Conservation (phyloP, 2,329 filamentous ascomycete species). For the Stagonosporopsis tanaceti region DNA sequence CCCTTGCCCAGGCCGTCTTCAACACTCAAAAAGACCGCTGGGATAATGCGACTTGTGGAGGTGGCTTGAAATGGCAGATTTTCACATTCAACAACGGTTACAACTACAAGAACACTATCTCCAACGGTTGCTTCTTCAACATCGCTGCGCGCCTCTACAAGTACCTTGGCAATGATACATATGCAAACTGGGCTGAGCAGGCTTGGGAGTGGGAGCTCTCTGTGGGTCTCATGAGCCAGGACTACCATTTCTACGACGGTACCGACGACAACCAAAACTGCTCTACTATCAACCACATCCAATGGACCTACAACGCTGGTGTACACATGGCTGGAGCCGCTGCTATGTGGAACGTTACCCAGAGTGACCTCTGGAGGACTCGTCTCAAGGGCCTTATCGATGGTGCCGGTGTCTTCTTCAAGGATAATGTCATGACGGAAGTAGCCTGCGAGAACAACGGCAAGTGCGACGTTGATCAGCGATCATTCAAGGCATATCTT, state of each 20-base stretch:
- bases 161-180: conserved; percentile 67
- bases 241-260: conserved; percentile 57
- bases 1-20: conserved; percentile 75
- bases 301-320: conserved; percentile 59
- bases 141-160: conserved; percentile 78
- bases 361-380: conserved; percentile 43
- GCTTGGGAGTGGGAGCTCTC: conserved; percentile 65
- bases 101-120: conserved; percentile 82
- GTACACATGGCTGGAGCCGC: conserved; percentile 57
- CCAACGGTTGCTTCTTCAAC: conserved; percentile 84
- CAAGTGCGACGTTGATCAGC: conserved; percentile 59
- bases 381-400: conserved; percentile 47
- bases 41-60: conserved; percentile 71
- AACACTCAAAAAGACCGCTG: conserved; percentile 74
- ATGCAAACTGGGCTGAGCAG: conserved; percentile 68
- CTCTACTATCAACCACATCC: conserved; percentile 52
- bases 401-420: conserved; percentile 54
- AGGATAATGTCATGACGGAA: conserved; percentile 56
- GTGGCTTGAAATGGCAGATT: conserved; percentile 84
- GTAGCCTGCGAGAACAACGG: conserved; percentile 56
- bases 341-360: conserved; percentile 56
- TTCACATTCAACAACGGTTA: conserved; percentile 78
- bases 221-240: conserved; percentile 59
- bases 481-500: conserved; percentile 57
- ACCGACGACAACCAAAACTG: conserved; percentile 55